These are phyloP conservation scores for Dendrobium officinale DNA, from an alignment of 106 monocot species.

Conservation along the genomic window DNA sequence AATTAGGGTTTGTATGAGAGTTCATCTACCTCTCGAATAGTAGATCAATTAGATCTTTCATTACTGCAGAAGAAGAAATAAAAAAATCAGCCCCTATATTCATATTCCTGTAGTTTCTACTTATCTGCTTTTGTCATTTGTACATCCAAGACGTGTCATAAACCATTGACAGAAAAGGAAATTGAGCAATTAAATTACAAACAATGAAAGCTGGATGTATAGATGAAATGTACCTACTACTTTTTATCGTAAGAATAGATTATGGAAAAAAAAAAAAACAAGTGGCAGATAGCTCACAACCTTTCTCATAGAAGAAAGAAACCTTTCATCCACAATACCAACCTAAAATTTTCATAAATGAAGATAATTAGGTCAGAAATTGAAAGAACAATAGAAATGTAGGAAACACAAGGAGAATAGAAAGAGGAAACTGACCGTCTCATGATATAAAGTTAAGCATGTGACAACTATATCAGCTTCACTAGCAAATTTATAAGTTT, in stretches of 20 bases:
- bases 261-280: background rate
- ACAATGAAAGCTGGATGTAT: background rate
- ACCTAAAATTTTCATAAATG: conserved; percentile 29
- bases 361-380: background rate
- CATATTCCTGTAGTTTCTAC: no score
- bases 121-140: no score
- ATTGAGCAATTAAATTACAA: background rate
- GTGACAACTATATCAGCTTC: conserved; percentile 87
- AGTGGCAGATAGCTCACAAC: conserved; percentile 14
- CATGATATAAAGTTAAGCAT: conserved; percentile 57
- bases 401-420: background rate
- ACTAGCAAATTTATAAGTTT: conserved; percentile 75
- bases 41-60: no score
- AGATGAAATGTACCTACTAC: background rate
- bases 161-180: background rate
- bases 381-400: background rate
- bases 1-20: no score
- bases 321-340: conserved; percentile 51
- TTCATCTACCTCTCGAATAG: no score
- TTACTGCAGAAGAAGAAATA: no score
- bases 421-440: conserved; percentile 53
- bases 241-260: background rate
- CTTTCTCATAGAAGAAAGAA: conserved; percentile 61
- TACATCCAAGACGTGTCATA: background rate
- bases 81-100: no score